Evolutionary conservation across 805 yeast species (phyloP).

Genomic region (Maudiozyma turicensis): DNA sequence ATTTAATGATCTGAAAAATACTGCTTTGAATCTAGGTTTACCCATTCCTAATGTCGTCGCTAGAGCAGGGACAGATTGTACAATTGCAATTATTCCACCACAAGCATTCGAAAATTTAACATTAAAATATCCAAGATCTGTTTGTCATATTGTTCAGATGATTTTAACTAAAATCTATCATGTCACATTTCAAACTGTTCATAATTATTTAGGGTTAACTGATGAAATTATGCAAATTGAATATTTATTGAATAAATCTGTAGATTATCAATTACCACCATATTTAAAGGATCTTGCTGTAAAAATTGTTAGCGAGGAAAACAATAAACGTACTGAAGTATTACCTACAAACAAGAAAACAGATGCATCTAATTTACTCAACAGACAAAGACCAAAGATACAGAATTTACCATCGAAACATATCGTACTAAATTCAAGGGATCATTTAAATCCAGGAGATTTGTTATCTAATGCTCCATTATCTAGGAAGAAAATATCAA

Average conservation of each 20-base stretch:
- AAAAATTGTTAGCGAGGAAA: conserved; percentile 22
- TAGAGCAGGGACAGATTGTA: conserved; percentile 62
- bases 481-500: conserved; percentile 30
- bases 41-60: conserved; percentile 47
- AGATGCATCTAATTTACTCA: too few species aligned
- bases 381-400: not conserved
- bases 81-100: conserved; percentile 86
- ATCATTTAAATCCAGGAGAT: conserved; percentile 72
- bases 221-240: conserved; percentile 74
- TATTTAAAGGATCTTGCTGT: conserved; percentile 52
- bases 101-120: conserved; percentile 69
- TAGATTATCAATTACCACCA: conserved; percentile 46
- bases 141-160: conserved; percentile 91
- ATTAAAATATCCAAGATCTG: conserved; percentile 70
- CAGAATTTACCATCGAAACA: conserved; percentile 32
- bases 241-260: conserved; percentile 44
- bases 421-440: conserved; percentile 45
- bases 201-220: conserved; percentile 76
- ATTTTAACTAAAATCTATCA: conserved; percentile 76
- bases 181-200: conserved; percentile 87
- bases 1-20: not conserved
- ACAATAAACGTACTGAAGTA: not conserved
- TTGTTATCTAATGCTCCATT: conserved; percentile 72
- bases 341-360: not conserved
- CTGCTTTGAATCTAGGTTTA: not conserved